These are phyloP conservation scores for Penicillium diatomitis DNA, from an alignment of 495 filamentous ascomycete species.

Conservation along the genomic window DNA sequence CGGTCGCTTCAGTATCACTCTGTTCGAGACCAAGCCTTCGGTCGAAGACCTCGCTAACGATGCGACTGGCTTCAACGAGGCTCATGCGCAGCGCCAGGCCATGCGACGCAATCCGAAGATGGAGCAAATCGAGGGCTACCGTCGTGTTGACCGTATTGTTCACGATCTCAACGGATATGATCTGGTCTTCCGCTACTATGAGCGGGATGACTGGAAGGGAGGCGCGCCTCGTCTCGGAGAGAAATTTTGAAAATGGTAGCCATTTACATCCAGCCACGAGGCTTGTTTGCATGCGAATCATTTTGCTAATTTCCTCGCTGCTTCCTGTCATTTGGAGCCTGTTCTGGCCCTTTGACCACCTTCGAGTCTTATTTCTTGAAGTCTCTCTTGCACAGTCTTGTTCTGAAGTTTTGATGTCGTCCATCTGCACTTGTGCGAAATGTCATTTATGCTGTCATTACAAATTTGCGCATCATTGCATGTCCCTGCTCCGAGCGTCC, in stretches of 20 bases:
- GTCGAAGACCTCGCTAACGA: slow-evolving; percentile 30
- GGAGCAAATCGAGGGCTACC: slow-evolving; percentile 81
- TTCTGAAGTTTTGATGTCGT: neutral
- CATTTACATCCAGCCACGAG: neutral
- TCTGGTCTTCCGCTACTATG: slow-evolving; percentile 93
- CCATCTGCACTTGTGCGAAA: neutral
- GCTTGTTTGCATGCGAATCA: neutral
- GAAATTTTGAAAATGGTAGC: slow-evolving; percentile 23
- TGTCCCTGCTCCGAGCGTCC: slow-evolving; percentile 16
- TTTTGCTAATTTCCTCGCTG: no score
- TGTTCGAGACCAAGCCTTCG: slow-evolving; percentile 80
- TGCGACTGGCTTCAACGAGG: slow-evolving; percentile 28
- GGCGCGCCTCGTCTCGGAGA: slow-evolving; percentile 67
- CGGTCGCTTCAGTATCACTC: slow-evolving; percentile 90
- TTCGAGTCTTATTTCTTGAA: neutral
- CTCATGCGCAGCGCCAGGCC: slow-evolving; percentile 38
- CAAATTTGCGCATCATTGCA: slow-evolving; percentile 17
- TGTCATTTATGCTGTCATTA: slow-evolving; percentile 3
- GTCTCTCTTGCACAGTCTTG: neutral
- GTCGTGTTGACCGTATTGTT: slow-evolving; percentile 86
- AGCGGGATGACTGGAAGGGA: slow-evolving; percentile 84
- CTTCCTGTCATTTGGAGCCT: neutral
- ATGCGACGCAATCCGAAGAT: slow-evolving; percentile 53
- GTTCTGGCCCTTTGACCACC: slow-evolving; percentile 8
- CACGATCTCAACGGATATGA: slow-evolving; percentile 98